Evolutionary conservation across 2,329 filamentous ascomycete species (phyloP).

Genomic region (Verticillium albo-atrum): DNA sequence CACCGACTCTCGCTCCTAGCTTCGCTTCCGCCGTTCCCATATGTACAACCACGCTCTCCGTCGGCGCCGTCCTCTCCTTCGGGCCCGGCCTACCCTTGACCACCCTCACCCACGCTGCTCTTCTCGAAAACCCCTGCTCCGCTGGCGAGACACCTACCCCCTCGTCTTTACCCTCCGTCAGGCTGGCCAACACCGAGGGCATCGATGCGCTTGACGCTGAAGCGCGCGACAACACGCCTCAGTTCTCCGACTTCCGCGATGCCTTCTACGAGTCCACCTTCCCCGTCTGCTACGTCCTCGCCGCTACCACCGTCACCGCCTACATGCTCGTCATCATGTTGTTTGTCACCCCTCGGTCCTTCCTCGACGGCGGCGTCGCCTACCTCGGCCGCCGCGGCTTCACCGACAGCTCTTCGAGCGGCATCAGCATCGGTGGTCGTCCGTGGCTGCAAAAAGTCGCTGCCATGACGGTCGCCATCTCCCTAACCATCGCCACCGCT

Average conservation of each 20-base stretch:
- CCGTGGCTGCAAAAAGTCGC: slow-evolving; percentile 91
- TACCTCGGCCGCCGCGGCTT: slow-evolving; percentile 77
- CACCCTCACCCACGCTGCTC: slow-evolving; percentile 53
- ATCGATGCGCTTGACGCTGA: slow-evolving; percentile 33
- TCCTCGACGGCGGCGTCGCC: slow-evolving; percentile 79
- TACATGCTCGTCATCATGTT: slow-evolving; percentile 89
- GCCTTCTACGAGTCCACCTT: slow-evolving; percentile 94
- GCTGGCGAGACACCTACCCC: slow-evolving; percentile 22
- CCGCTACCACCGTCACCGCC: slow-evolving; percentile 83
- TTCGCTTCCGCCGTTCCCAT: slow-evolving; percentile 22
- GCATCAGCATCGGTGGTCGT: slow-evolving; percentile 82
- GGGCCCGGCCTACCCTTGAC: slow-evolving; percentile 45
- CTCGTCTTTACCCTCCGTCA: slow-evolving; percentile 27
- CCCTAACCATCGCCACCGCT: slow-evolving; percentile 86
- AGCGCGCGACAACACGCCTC: slow-evolving; percentile 19
- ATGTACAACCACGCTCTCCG: slow-evolving; percentile 37
- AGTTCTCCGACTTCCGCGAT: slow-evolving; percentile 65
- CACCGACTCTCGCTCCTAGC: slow-evolving; percentile 6
- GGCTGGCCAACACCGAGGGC: slow-evolving; percentile 35
- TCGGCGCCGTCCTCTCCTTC: slow-evolving; percentile 43
- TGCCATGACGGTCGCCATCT: slow-evolving; percentile 70
- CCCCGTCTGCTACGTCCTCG: slow-evolving; percentile 88
- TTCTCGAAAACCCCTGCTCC: slow-evolving; percentile 54
- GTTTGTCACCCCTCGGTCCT: slow-evolving; percentile 90
- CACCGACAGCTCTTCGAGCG: slow-evolving; percentile 73